These are phyloP conservation scores for Setomelanomma holmii DNA, from an alignment of 2,329 filamentous ascomycete genomes.

Conservation along the genomic window DNA sequence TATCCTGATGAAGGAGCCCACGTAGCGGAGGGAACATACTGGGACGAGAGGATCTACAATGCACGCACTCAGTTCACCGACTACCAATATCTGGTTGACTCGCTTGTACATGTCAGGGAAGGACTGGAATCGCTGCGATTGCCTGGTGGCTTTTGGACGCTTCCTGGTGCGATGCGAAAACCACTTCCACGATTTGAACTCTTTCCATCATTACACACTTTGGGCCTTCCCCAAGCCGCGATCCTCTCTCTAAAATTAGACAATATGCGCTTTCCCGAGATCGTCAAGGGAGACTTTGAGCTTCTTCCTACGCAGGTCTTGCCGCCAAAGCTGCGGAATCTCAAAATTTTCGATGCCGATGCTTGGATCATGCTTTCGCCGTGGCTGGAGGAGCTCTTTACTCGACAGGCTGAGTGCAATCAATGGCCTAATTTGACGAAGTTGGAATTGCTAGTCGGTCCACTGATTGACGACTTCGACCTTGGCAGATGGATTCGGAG, in stretches of 20 bases:
- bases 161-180: slow-evolving; percentile 20
- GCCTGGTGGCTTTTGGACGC: slow-evolving; percentile 24
- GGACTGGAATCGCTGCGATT: slow-evolving; percentile 10
- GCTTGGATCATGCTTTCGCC: slow-evolving; percentile 3
- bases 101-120: slow-evolving; percentile 10
- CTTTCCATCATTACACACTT: slow-evolving; percentile 7
- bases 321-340: slow-evolving; percentile 9
- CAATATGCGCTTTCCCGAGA: slow-evolving; percentile 17
- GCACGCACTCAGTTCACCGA: slow-evolving; percentile 23
- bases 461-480: neutral
- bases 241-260: slow-evolving; percentile 20
- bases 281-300: slow-evolving; percentile 13
- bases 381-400: slow-evolving; percentile 15
- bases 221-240: slow-evolving; percentile 19
- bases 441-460: slow-evolving; percentile 13
- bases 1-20: slow-evolving; percentile 6
- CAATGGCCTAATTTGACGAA: slow-evolving; percentile 6
- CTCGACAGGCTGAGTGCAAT: slow-evolving; percentile 1
- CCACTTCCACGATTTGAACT: slow-evolving; percentile 16
- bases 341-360: slow-evolving; percentile 19
- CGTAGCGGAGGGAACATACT: neutral
- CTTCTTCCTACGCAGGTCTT: slow-evolving; percentile 10
- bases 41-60: slow-evolving; percentile 19
- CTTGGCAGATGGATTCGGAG: neutral
- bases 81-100: slow-evolving; percentile 17